These are phyloP conservation scores for Tetracentron sinense DNA, from an alignment of 164 flowering plant species.

Conservation along the genomic window DNA sequence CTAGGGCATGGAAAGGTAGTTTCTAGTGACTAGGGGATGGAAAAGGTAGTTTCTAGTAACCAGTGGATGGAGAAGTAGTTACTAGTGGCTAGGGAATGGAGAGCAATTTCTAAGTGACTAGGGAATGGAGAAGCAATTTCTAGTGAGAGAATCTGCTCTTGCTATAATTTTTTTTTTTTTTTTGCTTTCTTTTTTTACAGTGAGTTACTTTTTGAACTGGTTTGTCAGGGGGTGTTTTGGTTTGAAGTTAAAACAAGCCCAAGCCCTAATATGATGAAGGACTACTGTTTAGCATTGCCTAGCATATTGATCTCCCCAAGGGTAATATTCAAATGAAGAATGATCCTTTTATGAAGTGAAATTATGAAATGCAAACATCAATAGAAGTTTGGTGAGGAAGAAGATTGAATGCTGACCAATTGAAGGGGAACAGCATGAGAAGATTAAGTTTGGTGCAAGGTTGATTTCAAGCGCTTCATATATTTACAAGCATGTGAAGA, in stretches of 20 bases:
- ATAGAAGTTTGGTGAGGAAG: constrained; percentile 68
- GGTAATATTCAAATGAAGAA: constrained; percentile 52
- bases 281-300: constrained; percentile 47
- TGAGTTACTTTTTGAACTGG: constrained; percentile 62
- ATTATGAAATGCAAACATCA: constrained; percentile 41
- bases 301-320: constrained; percentile 49
- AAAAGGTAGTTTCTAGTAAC: no score
- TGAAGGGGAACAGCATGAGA: constrained; percentile 46
- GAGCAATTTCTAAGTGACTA: no score
- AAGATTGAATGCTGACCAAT: constrained; percentile 47
- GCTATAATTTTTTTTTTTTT: constrained; percentile 11
- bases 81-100: no score
- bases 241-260: constrained; percentile 86
- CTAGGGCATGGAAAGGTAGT: no score
- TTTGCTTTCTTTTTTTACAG: constrained; percentile 25
- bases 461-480: constrained; percentile 60
- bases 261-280: constrained; percentile 71
- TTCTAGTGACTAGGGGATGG: no score
- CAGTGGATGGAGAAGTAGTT: no score
- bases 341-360: constrained; percentile 54
- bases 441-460: constrained; percentile 44
- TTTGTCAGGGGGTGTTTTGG: constrained; percentile 79
- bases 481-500: constrained; percentile 66
- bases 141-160: constrained; percentile 7
- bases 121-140: constrained; percentile 1